phyloP scores from a whole-genome alignment of 805 yeast genomes.

The Yamadazyma phyllophila region DNA sequence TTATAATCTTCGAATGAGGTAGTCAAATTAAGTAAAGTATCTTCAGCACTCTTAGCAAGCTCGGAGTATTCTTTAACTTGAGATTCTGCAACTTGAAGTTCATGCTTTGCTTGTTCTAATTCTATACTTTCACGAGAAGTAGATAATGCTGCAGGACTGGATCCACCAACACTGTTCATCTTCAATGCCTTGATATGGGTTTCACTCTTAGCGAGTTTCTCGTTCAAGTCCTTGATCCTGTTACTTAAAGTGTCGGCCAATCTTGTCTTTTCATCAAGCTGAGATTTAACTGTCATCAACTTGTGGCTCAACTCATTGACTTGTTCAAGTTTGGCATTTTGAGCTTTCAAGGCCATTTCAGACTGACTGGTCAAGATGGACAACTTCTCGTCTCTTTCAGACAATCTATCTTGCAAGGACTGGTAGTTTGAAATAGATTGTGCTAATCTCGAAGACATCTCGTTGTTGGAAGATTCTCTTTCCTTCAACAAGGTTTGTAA shows the following conservation, averaged over 20 bases:
- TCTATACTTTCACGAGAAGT: conserved; percentile 7
- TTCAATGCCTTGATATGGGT: conserved; percentile 18
- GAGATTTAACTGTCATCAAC: conserved; percentile 39
- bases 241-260: conserved; percentile 37
- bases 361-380: conserved; percentile 53
- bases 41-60: conserved; percentile 67
- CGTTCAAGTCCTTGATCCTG: conserved; percentile 27
- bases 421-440: conserved; percentile 49
- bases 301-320: conserved; percentile 53
- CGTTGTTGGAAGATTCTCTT: conserved; percentile 51
- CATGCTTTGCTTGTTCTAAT: conserved; percentile 23
- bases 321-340: conserved; percentile 53
- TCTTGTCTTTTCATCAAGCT: conserved; percentile 40
- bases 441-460: conserved; percentile 48
- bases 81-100: conserved; percentile 55
- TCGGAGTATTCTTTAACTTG: conserved; percentile 58
- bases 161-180: conserved; percentile 11
- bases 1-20: conserved; percentile 48
- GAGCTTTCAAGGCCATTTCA: conserved; percentile 52
- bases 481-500: conserved; percentile 63
- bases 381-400: conserved; percentile 53
- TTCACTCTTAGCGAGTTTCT: conserved; percentile 22
- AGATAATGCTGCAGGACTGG: conserved; percentile 6
- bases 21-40: conserved; percentile 55
- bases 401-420: conserved; percentile 44